phyloP scores from a whole-genome alignment of 306 rosid genomes.

The Canavalia gladiata region DNA sequence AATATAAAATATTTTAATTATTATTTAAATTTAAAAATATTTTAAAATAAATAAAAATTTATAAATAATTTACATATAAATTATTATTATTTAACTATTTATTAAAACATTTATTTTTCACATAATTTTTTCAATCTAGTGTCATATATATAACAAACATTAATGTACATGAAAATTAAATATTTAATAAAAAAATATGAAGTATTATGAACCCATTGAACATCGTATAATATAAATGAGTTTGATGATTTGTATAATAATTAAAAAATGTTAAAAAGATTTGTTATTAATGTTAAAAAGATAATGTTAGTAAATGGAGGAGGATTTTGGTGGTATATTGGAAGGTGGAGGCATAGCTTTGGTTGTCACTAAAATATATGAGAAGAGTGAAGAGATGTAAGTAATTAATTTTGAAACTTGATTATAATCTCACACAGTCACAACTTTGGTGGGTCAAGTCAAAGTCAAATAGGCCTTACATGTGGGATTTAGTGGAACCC shows the following conservation, averaged over 20 bases:
- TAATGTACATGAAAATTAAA: too few relatives aligned
- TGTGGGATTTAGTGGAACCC: constrained; percentile 32
- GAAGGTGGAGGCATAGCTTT: neutral
- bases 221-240: neutral
- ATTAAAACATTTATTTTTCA: too few relatives aligned
- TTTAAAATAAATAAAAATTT: too few relatives aligned
- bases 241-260: neutral
- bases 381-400: neutral
- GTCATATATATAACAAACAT: too few relatives aligned
- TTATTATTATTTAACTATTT: too few relatives aligned
- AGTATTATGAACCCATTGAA: neutral
- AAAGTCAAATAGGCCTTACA: neutral
- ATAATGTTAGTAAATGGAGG: neutral
- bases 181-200: neutral
- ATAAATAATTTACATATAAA: too few relatives aligned
- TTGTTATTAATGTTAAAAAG: neutral
- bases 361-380: neutral
- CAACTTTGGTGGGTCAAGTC: constrained; percentile 35
- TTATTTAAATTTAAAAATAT: too few relatives aligned
- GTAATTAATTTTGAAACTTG: neutral
- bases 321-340: neutral
- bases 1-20: too few relatives aligned
- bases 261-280: neutral
- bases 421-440: neutral
- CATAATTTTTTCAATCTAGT: too few relatives aligned